Conservation (phyloP, 768 basidiomycete species). For the Trametes elegans region DNA sequence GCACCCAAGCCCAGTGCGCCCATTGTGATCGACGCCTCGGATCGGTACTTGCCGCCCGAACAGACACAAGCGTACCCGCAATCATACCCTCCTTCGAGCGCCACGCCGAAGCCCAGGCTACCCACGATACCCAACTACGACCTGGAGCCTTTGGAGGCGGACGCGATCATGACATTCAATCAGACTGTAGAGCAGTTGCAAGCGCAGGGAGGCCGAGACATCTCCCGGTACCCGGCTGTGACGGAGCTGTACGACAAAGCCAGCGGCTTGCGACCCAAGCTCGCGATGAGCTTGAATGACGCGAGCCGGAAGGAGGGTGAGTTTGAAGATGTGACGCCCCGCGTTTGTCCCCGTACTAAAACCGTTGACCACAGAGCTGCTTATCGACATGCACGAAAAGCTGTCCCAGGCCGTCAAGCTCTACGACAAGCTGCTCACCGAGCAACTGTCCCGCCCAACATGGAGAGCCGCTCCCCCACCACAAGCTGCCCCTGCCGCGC, state of each 20-base stretch:
- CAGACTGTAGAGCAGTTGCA: slow-evolving; percentile 87
- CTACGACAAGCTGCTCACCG: slow-evolving; percentile 85
- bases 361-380: slow-evolving; percentile 53
- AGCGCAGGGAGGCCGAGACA: slow-evolving; percentile 71
- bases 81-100: slow-evolving; percentile 42
- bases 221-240: slow-evolving; percentile 80
- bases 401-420: slow-evolving; percentile 88
- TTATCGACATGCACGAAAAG: slow-evolving; percentile 94
- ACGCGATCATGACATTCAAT: slow-evolving; percentile 86
- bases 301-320: slow-evolving; percentile 81
- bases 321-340: slow-evolving; percentile 21
- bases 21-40: slow-evolving; percentile 49
- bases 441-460: slow-evolving; percentile 72
- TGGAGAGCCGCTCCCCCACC: slow-evolving; percentile 42
- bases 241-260: slow-evolving; percentile 85
- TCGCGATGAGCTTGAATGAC: slow-evolving; percentile 83
- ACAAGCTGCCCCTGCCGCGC: slow-evolving; percentile 27
- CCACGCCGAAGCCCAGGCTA: slow-evolving; percentile 38
- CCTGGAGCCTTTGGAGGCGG: slow-evolving; percentile 75
- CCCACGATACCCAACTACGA: slow-evolving; percentile 75
- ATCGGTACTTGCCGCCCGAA: slow-evolving; percentile 25
- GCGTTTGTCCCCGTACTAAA: background rate
- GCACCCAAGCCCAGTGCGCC: slow-evolving; percentile 82
- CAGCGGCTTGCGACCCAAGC: slow-evolving; percentile 71
- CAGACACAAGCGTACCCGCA: slow-evolving; percentile 41